Conservation (phyloP, 1,284 basidiomycete genomes). For the Ganoderma sp. region DNA sequence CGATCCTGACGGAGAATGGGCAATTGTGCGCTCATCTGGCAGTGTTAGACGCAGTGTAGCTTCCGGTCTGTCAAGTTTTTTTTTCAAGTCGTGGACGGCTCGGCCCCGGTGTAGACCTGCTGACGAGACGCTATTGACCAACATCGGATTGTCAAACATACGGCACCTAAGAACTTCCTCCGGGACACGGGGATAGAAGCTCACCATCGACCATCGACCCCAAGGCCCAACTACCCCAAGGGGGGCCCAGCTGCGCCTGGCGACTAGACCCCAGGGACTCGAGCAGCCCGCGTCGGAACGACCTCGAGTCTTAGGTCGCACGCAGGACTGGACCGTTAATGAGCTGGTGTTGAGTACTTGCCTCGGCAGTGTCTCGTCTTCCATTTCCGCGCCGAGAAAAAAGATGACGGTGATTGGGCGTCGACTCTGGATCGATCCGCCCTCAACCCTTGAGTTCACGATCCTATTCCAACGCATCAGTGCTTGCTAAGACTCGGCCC, state of each 20-base stretch:
- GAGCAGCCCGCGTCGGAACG: background rate
- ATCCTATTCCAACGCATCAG: background rate
- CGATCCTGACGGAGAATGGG: background rate
- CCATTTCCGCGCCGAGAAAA: background rate
- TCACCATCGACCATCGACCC: no score
- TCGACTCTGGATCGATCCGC: constrained; percentile 6
- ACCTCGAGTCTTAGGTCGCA: background rate
- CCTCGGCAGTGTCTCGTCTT: background rate
- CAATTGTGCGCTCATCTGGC: background rate
- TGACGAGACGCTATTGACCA: background rate
- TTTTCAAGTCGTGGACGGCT: background rate
- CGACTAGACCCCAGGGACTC: background rate
- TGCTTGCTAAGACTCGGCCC: background rate
- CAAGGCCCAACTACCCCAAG: background rate
- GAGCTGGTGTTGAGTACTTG: constrained; percentile 6
- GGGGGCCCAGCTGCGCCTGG: background rate
- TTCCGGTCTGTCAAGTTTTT: background rate
- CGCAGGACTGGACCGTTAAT: background rate
- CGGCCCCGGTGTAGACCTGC: background rate
- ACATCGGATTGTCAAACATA: background rate
- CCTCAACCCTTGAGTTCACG: constrained; percentile 23
- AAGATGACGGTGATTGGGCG: constrained; percentile 6
- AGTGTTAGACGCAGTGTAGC: background rate
- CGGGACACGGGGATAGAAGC: background rate
- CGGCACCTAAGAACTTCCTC: background rate